phyloP scores from a whole-genome alignment of 1,284 basidiomycete species.

The Cryptococcus amylolentus region DNA sequence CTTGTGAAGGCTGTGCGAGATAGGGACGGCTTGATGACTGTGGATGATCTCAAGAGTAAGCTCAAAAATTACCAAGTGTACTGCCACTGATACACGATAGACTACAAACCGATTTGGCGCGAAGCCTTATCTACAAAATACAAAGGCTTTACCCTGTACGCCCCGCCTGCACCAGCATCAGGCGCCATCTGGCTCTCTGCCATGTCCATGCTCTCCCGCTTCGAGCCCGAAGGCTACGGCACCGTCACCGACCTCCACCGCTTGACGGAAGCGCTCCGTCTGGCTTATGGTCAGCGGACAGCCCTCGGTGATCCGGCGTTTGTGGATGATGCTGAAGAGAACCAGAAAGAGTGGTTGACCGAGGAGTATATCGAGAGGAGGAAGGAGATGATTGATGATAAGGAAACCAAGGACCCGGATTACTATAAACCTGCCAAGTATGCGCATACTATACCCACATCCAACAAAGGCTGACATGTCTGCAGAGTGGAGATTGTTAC shows the following conservation, averaged over 20 bases:
- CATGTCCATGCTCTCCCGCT: conserved; percentile 30
- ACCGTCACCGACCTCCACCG: conserved; percentile 27
- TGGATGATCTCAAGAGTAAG: conserved; percentile 33
- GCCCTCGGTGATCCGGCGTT: conserved; percentile 40
- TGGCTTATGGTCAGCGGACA: conserved; percentile 41
- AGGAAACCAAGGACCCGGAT: conserved; percentile 22
- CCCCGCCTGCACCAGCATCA: conserved; percentile 40
- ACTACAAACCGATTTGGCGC: conserved; percentile 29
- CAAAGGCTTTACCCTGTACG: conserved; percentile 29
- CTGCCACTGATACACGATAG: conserved; percentile 12
- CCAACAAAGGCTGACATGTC: neutral
- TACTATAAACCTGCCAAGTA: conserved; percentile 32
- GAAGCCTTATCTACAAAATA: conserved; percentile 28
- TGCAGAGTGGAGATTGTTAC: conserved; percentile 29
- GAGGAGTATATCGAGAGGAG: conserved; percentile 5
- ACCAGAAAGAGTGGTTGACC: conserved; percentile 25
- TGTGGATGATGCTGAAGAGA: conserved; percentile 24
- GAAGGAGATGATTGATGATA: conserved; percentile 25
- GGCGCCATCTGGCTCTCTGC: conserved; percentile 38
- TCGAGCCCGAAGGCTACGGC: conserved; percentile 12
- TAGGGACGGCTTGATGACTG: conserved; percentile 36
- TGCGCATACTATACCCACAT: conserved; percentile 1
- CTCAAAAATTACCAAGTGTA: neutral
- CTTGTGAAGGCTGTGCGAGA: conserved; percentile 27
- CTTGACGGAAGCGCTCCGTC: conserved; percentile 33